phyloP scores from a whole-genome alignment of 345 rosid species.

The Rhodamnia argentea region DNA sequence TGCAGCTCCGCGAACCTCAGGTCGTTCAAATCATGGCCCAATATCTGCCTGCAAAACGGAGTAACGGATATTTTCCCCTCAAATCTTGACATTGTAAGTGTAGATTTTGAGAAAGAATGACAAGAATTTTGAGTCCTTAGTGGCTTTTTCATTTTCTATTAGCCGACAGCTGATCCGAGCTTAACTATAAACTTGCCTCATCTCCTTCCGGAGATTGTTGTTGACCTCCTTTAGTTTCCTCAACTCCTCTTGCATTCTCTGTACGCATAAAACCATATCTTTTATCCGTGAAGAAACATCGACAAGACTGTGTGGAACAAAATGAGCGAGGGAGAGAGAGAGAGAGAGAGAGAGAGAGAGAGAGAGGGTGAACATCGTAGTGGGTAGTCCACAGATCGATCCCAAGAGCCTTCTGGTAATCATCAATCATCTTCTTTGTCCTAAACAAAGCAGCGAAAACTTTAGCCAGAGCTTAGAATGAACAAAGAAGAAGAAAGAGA shows the following conservation, averaged over 20 bases:
- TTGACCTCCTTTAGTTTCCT: constrained; percentile 40
- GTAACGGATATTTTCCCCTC: background rate
- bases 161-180: background rate
- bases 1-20: constrained; percentile 24
- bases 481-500: background rate
- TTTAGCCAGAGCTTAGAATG: background rate
- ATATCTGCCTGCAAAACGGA: constrained; percentile 27
- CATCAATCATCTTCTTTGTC: constrained; percentile 34
- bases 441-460: constrained; percentile 2
- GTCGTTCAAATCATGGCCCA: constrained; percentile 40
- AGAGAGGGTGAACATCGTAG: constrained; percentile 24
- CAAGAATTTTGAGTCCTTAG: background rate
- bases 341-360: background rate
- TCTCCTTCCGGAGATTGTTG: constrained; percentile 32
- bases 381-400: constrained; percentile 49
- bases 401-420: constrained; percentile 34
- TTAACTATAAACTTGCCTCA: constrained; percentile 15
- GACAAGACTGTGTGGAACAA: background rate
- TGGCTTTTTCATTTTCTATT: background rate
- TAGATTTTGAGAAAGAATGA: background rate
- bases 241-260: constrained; percentile 51
- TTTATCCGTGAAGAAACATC: background rate
- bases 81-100: background rate
- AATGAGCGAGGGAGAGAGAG: background rate
- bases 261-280: background rate